phyloP scores from a whole-genome alignment of 495 filamentous ascomycete species.

The Neurospora sp. region DNA sequence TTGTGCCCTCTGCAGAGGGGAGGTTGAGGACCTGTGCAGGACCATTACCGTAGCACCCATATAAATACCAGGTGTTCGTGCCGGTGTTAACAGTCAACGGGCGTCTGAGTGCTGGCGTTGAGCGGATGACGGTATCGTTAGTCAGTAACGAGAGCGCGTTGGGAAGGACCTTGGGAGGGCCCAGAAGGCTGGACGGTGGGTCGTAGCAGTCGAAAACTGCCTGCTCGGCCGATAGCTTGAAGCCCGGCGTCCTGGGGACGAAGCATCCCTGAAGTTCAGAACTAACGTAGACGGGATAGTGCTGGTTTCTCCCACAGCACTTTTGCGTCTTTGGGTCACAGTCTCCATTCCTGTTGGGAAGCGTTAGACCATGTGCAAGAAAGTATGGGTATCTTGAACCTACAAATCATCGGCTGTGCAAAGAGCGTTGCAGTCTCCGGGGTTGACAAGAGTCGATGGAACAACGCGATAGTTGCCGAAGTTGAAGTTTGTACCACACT shows the following conservation, averaged over 20 bases:
- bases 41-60: slow-evolving; percentile 1
- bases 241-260: slow-evolving; percentile 12
- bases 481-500: slow-evolving; percentile 4
- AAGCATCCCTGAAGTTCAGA: slow-evolving; percentile 17
- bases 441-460: background rate
- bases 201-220: background rate
- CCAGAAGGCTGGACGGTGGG: background rate
- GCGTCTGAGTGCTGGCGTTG: background rate
- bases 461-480: background rate
- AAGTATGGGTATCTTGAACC: background rate
- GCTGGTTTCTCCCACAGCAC: slow-evolving; percentile 2
- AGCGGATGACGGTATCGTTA: fast-evolving
- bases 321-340: background rate
- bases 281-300: slow-evolving; percentile 14
- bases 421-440: background rate
- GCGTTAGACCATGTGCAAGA: background rate
- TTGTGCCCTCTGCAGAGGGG: background rate
- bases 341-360: background rate
- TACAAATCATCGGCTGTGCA: background rate
- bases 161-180: background rate
- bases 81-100: background rate
- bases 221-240: background rate
- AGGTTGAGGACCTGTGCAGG: background rate
- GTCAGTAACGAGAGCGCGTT: background rate
- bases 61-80: background rate